Evolutionary conservation across 1,284 basidiomycete genomes (phyloP), one percentile per base, ranked within the genome.

Genomic region (Tylopilus orsonianus): DNA sequence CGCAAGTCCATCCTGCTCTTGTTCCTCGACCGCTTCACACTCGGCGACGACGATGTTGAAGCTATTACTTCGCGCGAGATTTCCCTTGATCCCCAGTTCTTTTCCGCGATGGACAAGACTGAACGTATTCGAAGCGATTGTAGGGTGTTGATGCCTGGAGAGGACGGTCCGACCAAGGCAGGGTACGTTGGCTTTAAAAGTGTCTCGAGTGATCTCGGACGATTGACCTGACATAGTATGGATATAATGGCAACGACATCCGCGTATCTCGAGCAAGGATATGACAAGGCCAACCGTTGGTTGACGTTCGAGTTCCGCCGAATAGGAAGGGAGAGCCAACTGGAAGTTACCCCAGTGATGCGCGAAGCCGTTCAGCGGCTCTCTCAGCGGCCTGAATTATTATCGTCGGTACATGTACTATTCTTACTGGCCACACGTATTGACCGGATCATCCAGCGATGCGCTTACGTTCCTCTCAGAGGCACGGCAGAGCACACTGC

Each of bases 181-280:
- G 93, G 93, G 90, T 93, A 54, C 44, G 81, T 68, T 8, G 3
- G 6, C 38, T 13, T 26, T 23, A 2, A 4, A 26, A 2, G 22
- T 35, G 16, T n/a, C 29, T 43, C 7, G 40, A 27, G 30, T 30
- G 18, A 50, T 46, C 29, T 50, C n/a, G 44, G 36, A 27, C 1
- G 16, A 7, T 26, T 3, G 24, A 52, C 41, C 9, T 12, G 12
- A 48, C 47, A 32, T 60, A 94, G 92, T 2, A 70, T 90, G 44
- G 94, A 97, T 61, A 93, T 98, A 49, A 92, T 98, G 83, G 72
- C 85, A 0, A 73, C 82, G 9, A 96, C 91, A 0, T 84, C 87
- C 0, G 74, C 83, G 9, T 81, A 92, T 53, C 82, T 98, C 40
- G 93, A 98, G 61, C 83, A 87, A 51, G 94, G 86, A 1, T 95